A percentile compares a stretch with the other conserved stretches of the same genome.
phyloP scores from a whole-genome alignment of 73 alveolate genomes.

The Stentor coeruleus region DNA sequence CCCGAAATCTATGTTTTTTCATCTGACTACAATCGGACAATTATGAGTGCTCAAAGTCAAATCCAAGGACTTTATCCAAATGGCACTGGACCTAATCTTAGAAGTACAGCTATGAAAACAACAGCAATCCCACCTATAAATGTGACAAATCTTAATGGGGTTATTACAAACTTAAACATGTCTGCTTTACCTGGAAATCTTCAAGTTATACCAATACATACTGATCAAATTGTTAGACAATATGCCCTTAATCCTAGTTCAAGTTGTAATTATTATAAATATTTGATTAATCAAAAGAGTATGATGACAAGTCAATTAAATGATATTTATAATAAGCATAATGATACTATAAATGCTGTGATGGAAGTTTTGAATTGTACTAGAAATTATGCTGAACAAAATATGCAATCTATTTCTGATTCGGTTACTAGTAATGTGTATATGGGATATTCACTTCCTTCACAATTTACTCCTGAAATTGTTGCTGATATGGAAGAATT shows the following conservation, averaged over 20 bases:
- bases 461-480: neutral
- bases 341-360: neutral
- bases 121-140: slow-evolving; percentile 14
- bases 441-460: slow-evolving; percentile 2
- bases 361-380: neutral
- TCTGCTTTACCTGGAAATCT: neutral
- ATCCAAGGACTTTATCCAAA: slow-evolving; percentile 24
- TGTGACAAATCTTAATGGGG: neutral
- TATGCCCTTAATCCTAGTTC: neutral
- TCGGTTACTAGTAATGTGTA: neutral
- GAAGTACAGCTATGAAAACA: neutral
- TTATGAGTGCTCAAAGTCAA: slow-evolving; percentile 13
- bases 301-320: neutral
- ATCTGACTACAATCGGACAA: slow-evolving; percentile 12
- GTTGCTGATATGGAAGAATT: neutral
- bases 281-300: neutral
- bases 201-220: slow-evolving; percentile 13
- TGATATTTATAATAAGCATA: neutral
- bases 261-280: neutral
- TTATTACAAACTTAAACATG: neutral
- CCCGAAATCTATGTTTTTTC: slow-evolving; percentile 8
- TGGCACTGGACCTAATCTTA: slow-evolving; percentile 5
- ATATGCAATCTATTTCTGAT: neutral
- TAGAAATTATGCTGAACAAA: neutral
- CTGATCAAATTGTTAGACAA: neutral